These are phyloP conservation scores for Naganishia vishniacii DNA, from an alignment of 768 basidiomycete genomes.

Conservation along the genomic window DNA sequence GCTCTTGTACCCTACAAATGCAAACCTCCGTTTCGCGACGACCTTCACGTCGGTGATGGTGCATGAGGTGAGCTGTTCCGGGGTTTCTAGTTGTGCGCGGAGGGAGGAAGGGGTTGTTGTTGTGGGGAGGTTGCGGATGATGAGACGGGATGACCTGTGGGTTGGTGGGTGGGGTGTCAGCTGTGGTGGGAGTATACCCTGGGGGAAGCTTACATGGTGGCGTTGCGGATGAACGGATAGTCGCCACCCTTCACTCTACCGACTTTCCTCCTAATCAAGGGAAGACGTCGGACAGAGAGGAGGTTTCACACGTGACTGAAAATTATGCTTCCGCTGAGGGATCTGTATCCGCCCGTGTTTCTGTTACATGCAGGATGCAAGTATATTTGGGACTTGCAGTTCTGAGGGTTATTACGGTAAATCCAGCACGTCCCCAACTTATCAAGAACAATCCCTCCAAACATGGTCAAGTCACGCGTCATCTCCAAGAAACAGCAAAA, in stretches of 20 bases:
- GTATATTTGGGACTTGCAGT: no score
- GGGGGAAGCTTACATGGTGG: slow-evolving; percentile 1
- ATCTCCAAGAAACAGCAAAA: slow-evolving; percentile 5
- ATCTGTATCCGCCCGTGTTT: slow-evolving; percentile 5
- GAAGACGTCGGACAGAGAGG: neutral
- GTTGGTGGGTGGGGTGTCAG: neutral
- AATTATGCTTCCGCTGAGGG: no score
- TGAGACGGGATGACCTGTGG: slow-evolving; percentile 45
- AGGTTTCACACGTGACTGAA: slow-evolving; percentile 11
- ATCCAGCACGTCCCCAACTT: neutral
- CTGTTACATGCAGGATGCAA: no score
- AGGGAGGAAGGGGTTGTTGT: slow-evolving; percentile 34
- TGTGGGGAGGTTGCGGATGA: slow-evolving; percentile 44
- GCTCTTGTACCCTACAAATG: slow-evolving; percentile 84
- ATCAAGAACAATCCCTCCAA: no score
- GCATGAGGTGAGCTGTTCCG: slow-evolving; percentile 15
- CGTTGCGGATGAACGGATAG: no score
- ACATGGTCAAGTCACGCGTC: slow-evolving; percentile 4
- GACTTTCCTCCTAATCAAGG: neutral
- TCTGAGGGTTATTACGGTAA: no score
- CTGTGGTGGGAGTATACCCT: neutral
- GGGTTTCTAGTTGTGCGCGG: slow-evolving; percentile 27
- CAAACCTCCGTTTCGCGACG: slow-evolving; percentile 75
- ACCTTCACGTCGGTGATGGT: slow-evolving; percentile 72
- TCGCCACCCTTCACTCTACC: no score